phyloP scores from a whole-genome alignment of 83 land plant genomes.

The Diphasiastrum complanatum region DNA sequence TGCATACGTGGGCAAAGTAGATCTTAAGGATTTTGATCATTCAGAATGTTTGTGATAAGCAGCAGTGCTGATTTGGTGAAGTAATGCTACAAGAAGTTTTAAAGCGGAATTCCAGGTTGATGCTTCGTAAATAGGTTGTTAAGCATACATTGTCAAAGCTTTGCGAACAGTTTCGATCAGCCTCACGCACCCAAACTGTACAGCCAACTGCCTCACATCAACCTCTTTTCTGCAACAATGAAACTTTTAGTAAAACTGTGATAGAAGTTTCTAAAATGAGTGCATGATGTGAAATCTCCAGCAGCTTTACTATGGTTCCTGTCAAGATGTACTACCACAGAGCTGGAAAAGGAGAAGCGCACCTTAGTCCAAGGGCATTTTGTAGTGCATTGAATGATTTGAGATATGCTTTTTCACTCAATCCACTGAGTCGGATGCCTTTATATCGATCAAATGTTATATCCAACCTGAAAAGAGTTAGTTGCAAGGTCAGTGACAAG shows the following conservation, averaged over 20 bases:
- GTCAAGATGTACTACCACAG: neutral
- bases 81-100: no score
- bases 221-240: conserved; percentile 46
- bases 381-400: conserved; percentile 72
- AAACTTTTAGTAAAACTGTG: neutral
- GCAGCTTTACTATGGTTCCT: neutral
- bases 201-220: conserved; percentile 69
- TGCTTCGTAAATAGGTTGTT: neutral
- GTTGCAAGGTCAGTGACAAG: no score
- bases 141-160: conserved; percentile 50
- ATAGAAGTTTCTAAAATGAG: neutral
- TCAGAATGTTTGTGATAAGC: no score
- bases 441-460: conserved; percentile 53
- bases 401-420: conserved; percentile 87
- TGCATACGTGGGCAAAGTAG: neutral
- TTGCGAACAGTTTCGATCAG: conserved; percentile 57
- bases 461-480: conserved; percentile 38
- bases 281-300: neutral
- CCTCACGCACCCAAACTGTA: conserved; percentile 91
- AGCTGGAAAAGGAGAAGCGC: neutral
- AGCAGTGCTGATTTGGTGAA: no score
- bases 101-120: no score
- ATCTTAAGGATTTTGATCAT: no score
- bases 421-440: conserved; percentile 66
- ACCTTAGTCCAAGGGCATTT: conserved; percentile 77